These are phyloP conservation scores for Neoboletus magnificus DNA, from an alignment of 768 basidiomycete genomes.

Conservation along the genomic window DNA sequence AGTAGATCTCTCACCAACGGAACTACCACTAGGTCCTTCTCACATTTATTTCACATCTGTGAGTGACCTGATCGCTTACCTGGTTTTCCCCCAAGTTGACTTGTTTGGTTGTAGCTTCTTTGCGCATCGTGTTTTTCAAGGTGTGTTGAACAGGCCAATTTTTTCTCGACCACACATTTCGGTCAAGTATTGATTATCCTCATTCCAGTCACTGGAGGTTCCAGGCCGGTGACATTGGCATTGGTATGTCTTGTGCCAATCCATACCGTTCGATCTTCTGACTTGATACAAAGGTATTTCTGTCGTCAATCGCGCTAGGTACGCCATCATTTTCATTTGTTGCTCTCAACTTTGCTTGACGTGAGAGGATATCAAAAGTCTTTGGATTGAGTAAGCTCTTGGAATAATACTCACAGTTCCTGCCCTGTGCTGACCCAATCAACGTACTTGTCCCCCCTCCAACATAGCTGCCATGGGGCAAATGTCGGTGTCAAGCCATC, in stretches of 20 bases:
- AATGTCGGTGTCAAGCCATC: conserved; percentile 19
- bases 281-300: conserved; percentile 11
- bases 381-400: conserved; percentile 29
- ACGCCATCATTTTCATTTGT: background rate
- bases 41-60: conserved; percentile 28
- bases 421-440: background rate
- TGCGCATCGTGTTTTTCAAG: conserved; percentile 22
- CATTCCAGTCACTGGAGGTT: conserved; percentile 20
- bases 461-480: conserved; percentile 21
- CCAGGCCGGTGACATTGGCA: conserved; percentile 6
- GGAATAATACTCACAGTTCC: background rate
- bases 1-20: background rate
- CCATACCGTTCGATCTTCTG: background rate
- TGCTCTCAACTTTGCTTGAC: conserved; percentile 12
- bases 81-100: background rate
- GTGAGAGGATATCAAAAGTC: conserved; percentile 9
- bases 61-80: background rate
- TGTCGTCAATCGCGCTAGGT: conserved; percentile 24
- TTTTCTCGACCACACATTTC: background rate
- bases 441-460: background rate
- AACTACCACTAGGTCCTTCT: conserved; percentile 19
- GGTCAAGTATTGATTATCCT: background rate
- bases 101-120: conserved; percentile 21
- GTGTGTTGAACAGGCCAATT: conserved; percentile 3
- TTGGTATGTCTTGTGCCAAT: conserved; percentile 15